phyloP scores from a whole-genome alignment of 768 basidiomycete species.

The Boletus eberwhitei region DNA sequence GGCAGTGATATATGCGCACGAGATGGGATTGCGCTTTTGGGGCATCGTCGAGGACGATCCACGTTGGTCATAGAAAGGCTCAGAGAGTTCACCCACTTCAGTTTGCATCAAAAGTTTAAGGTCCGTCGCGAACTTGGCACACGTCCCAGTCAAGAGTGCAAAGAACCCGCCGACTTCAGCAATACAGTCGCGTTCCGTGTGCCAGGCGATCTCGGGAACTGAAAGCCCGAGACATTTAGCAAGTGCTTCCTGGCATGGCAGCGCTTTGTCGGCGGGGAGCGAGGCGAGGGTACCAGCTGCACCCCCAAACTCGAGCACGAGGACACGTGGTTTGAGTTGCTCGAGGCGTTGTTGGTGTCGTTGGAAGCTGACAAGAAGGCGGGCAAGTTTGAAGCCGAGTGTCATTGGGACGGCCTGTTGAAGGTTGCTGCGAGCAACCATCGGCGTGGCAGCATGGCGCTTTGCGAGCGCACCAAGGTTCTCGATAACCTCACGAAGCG shows the following conservation, averaged over 20 bases:
- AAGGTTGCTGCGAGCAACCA: conserved; percentile 46
- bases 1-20: conserved; percentile 43
- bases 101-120: conserved; percentile 48
- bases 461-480: conserved; percentile 29
- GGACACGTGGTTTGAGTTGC: conserved; percentile 36
- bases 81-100: conserved; percentile 43
- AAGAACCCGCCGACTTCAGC: conserved; percentile 43
- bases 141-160: conserved; percentile 43
- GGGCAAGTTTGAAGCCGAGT: conserved; percentile 45
- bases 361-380: conserved; percentile 41
- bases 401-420: conserved; percentile 49
- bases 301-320: conserved; percentile 44
- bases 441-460: conserved; percentile 37
- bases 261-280: conserved; percentile 35
- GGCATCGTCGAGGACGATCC: conserved; percentile 51
- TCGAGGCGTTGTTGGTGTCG: conserved; percentile 37
- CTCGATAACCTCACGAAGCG: conserved; percentile 30
- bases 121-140: conserved; percentile 44
- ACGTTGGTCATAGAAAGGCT: conserved; percentile 42
- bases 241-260: conserved; percentile 25
- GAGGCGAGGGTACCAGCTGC: conserved; percentile 47
- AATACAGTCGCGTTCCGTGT: conserved; percentile 43
- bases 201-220: conserved; percentile 33
- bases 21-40: conserved; percentile 48
- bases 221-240: conserved; percentile 18